A percentile compares a stretch with the other conserved stretches of the same genome.
phyloP scores from a whole-genome alignment of 75 land plant species.

The Cryptomeria japonica region DNA sequence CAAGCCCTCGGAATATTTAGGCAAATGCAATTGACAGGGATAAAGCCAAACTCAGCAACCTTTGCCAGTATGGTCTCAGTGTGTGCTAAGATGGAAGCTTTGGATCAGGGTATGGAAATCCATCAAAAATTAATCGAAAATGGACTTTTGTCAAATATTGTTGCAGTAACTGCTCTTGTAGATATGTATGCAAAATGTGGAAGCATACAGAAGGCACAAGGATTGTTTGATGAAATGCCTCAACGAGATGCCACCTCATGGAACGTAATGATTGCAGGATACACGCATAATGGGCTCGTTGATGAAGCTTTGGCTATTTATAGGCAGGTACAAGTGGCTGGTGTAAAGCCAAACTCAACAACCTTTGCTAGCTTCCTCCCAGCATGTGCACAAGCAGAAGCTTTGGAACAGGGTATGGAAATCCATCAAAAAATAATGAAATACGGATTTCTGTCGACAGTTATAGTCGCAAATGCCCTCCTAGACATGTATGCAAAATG shows the following conservation, averaged over 20 bases:
- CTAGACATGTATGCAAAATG: constrained; percentile 18
- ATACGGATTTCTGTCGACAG: not conserved
- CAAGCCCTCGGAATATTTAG: constrained; percentile 23
- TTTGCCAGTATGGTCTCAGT: constrained; percentile 23
- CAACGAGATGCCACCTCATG: constrained; percentile 12
- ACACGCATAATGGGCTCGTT: not conserved
- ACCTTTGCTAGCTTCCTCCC: constrained; percentile 7
- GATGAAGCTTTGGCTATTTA: constrained; percentile 3
- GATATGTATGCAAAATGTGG: constrained; percentile 34
- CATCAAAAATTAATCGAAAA: constrained; percentile 14
- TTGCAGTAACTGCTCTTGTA: constrained; percentile 17
- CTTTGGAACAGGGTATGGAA: constrained; percentile 12
- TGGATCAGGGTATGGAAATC: constrained; percentile 24
- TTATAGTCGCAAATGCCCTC: constrained; percentile 1
- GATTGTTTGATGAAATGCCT: constrained; percentile 13
- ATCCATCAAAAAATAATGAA: constrained; percentile 14
- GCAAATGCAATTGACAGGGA: constrained; percentile 16
- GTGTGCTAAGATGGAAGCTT: constrained; percentile 24
- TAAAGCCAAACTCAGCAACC: constrained; percentile 21
- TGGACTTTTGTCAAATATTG: constrained; percentile 15
- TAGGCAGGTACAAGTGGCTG: constrained; percentile 3
- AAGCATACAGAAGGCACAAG: constrained; percentile 18
- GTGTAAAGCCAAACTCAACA: constrained; percentile 2
- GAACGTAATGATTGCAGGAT: constrained; percentile 24
- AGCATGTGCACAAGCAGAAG: not conserved